Conservation (phyloP, 805 yeast species). For the Metschnikowia cubensis region DNA sequence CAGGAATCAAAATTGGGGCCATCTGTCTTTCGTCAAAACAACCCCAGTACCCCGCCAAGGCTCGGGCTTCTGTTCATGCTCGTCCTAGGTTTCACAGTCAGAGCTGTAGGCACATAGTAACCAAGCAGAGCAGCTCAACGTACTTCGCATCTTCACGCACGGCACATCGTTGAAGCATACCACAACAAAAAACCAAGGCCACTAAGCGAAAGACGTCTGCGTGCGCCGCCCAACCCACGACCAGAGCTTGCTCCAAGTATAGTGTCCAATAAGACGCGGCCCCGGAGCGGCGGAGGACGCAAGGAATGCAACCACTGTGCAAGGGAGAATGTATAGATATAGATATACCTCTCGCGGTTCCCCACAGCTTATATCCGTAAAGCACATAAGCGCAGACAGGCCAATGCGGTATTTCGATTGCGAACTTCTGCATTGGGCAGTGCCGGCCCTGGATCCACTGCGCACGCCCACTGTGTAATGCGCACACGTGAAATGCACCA, state of each 20-base stretch:
- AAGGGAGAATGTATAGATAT: neutral
- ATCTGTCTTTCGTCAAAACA: neutral
- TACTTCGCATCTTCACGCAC: neutral
- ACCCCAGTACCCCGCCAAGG: neutral
- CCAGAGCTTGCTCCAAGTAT: neutral
- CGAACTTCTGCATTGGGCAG: constrained; percentile 5
- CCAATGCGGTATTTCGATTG: constrained; percentile 1
- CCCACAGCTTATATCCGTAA: constrained; percentile 4
- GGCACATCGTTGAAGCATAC: neutral
- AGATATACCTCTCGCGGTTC: neutral
- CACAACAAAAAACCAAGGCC: too few relatives aligned
- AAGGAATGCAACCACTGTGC: neutral
- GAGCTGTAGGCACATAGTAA: neutral
- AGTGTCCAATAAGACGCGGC: neutral
- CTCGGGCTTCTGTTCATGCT: neutral
- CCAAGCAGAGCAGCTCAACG: too few relatives aligned
- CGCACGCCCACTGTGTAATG: neutral
- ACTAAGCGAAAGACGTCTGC: too few relatives aligned
- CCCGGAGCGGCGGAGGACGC: neutral
- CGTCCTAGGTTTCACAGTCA: neutral
- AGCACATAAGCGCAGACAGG: neutral
- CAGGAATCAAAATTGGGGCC: neutral
- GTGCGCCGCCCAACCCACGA: too few relatives aligned
- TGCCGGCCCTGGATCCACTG: neutral
- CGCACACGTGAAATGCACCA: constrained; percentile 4